phyloP scores from a whole-genome alignment of 331 rosid species.

The Arachis monticola region DNA sequence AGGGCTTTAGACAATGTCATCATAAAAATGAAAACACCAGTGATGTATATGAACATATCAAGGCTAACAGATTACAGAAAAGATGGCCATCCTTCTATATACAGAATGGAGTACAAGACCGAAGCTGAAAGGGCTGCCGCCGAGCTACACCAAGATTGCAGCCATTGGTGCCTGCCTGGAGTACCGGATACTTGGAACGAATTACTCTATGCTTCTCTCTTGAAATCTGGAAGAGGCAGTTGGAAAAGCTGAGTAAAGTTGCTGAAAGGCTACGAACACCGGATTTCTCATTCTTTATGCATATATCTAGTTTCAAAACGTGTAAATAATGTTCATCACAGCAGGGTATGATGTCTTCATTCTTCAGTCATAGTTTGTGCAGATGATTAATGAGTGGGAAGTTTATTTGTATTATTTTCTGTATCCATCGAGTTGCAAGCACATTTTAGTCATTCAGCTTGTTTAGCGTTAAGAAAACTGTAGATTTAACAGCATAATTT shows the following conservation, averaged over 20 bases:
- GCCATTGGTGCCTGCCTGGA: constrained; percentile 99
- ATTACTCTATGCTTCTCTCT: constrained; percentile 68
- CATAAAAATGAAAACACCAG: constrained; percentile 69
- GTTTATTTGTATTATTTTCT: constrained; percentile 32
- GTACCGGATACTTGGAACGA: constrained; percentile 97
- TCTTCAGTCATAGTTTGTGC: constrained; percentile 37
- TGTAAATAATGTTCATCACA: constrained; percentile 36
- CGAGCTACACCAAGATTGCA: constrained; percentile 83
- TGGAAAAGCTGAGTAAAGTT: constrained; percentile 47
- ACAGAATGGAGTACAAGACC: constrained; percentile 73
- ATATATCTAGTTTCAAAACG: constrained; percentile 43
- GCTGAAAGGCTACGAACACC: background rate
- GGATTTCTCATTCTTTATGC: constrained; percentile 32
- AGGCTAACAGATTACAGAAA: constrained; percentile 87
- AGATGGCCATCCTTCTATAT: constrained; percentile 92
- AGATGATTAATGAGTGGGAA: constrained; percentile 41
- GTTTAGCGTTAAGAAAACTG: background rate
- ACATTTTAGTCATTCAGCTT: background rate
- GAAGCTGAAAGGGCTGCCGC: constrained; percentile 54
- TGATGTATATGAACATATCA: constrained; percentile 80
- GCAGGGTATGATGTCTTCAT: constrained; percentile 7
- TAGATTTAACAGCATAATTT: constrained; percentile 31
- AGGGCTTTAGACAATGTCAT: constrained; percentile 74
- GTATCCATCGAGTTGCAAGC: constrained; percentile 28
- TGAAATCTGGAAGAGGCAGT: constrained; percentile 56